These are phyloP conservation scores for Scleromitrula shiraiana DNA, from an alignment of 2,329 filamentous ascomycete species.

Conservation along the genomic window DNA sequence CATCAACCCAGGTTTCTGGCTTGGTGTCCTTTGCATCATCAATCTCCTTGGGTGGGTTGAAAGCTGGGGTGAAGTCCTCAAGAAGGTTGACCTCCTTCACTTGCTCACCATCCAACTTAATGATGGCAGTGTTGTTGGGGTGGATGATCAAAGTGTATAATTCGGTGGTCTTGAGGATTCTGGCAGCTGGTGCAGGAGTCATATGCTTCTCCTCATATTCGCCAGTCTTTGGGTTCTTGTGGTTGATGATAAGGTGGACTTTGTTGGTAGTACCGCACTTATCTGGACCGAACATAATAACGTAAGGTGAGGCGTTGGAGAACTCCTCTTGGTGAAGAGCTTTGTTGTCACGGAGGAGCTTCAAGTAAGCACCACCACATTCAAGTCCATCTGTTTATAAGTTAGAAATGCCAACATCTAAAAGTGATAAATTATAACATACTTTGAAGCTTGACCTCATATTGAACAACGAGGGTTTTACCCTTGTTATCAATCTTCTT, in stretches of 20 bases:
- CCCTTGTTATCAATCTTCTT: constrained; percentile 96
- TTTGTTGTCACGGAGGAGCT: constrained; percentile 97
- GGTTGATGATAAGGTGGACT: constrained; percentile 97
- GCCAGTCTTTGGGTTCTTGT: constrained; percentile 99
- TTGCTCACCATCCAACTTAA: constrained; percentile 83
- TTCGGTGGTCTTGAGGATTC: constrained; percentile 83
- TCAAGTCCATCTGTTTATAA: constrained; percentile 69
- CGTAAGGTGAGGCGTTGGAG: constrained; percentile 92
- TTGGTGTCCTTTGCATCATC: constrained; percentile 90
- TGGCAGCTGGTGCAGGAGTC: constrained; percentile 70
- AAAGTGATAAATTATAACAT: constrained; percentile 36
- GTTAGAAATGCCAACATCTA: constrained; percentile 27
- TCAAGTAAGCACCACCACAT: constrained; percentile 97
- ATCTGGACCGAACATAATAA: constrained; percentile 99
- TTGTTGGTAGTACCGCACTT: constrained; percentile 99
- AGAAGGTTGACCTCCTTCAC: constrained; percentile 85
- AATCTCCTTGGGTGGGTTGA: constrained; percentile 93
- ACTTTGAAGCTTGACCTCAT: constrained; percentile 99
- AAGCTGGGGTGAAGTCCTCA: constrained; percentile 85
- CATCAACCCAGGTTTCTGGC: constrained; percentile 93
- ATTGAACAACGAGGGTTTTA: constrained; percentile 95
- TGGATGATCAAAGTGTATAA: constrained; percentile 96
- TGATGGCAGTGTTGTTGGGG: constrained; percentile 90
- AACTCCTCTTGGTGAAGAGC: constrained; percentile 96
- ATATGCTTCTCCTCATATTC: constrained; percentile 99